Evolutionary conservation across 805 yeast genomes (phyloP), one percentile per base, ranked within the genome.

Genomic region (Grigorovia transvaalensis): DNA sequence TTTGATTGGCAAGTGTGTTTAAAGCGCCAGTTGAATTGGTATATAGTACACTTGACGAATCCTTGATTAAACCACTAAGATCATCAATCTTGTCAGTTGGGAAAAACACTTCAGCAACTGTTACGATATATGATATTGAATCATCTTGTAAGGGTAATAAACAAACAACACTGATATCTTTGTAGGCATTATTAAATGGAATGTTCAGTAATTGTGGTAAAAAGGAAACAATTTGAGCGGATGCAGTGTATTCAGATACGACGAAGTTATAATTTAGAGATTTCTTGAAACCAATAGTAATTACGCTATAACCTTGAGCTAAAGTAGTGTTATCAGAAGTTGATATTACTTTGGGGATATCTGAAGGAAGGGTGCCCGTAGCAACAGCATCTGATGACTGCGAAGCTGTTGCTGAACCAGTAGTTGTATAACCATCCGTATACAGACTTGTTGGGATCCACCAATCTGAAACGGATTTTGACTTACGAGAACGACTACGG

Each of bases 21-120:
- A 79, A 77, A 9, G 87, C 76, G 9, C 42, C 46, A 58, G 77
- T 78, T 19, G 82, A 75, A 63, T 82, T 80, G 50, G 72, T 58
- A 69, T 85, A 91, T 47, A 93, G 65, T 20, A 59, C 53, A 7
- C 96, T 86, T 5, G 42, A 23, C 12, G 41, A 15, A 51, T 74
- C 71, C 48, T 85, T 81, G 45, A 91, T 67, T 44, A 74, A 66
- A 18, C 67, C 67, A 53, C 78, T 77, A 56, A 91, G 72, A 0
- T 71, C 64, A 1, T 65, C 59, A n/a, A 86, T 76, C 38, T 75
- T 68, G 13, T 67, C 65, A 9, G 70, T 64, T 18, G 96, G 96
- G 71, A 88, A 84, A 65, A 85, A 88, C 51, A 88, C 84, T 65
- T 84, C 85, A 6, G 97, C 98, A 54, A 90, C 86, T 0, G 97